Base-by-base conservation (phyloP, 2,329 filamentous ascomycete species). In the Lasiodiplodia gonubiensis region DNA sequence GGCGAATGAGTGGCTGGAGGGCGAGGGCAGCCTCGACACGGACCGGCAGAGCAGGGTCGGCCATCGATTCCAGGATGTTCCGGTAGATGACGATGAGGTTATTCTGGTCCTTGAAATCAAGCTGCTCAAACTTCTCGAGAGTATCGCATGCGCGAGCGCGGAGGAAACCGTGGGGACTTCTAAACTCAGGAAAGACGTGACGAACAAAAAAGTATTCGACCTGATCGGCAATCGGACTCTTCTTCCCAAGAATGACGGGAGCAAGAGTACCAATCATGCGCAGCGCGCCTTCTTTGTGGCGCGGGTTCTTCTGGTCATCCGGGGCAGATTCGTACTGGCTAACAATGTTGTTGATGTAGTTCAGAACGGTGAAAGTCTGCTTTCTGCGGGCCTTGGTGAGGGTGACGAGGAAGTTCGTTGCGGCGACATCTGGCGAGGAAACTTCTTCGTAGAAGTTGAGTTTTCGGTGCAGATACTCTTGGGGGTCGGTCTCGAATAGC, bases 151-250 rank as follows among this genome's bases (percentile, higher is more conserved):
- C 95, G 71, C 95, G 90, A 39, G 95, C 95, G 67, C 95, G 91
- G 59, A 99, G 88, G 82, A 94, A 98, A 42, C 94, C 95, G 76
- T 97, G 92, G 16, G 89, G 86, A 80, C 93, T 98, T 73, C 92
- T 90, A 84, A 99, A 99, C 76, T 99, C 95, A 55, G 95, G 95
- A 84, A 99, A 98, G 67, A 99, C 95, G 76, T 98, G 97, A 75
- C 94, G 92, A 64, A 98, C 94, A 72, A 99, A 91, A 85, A 99
- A 99, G 80, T 97, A 97, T 80, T 99, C 95, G 67, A 98, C 94
- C 80, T 98, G 93, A 76, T 97, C 92, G 42, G 94, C 95, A 71
- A 99, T 97, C 1, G 95, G 95, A 76, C 94, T 97, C 86, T 98
- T 98, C 86, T 98, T 99, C 72, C 93, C 93, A 42, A 99, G 85